Evolutionary conservation across 2,329 filamentous ascomycete genomes (phyloP).

Genomic region (Arthrobotrys pseudoclavata): DNA sequence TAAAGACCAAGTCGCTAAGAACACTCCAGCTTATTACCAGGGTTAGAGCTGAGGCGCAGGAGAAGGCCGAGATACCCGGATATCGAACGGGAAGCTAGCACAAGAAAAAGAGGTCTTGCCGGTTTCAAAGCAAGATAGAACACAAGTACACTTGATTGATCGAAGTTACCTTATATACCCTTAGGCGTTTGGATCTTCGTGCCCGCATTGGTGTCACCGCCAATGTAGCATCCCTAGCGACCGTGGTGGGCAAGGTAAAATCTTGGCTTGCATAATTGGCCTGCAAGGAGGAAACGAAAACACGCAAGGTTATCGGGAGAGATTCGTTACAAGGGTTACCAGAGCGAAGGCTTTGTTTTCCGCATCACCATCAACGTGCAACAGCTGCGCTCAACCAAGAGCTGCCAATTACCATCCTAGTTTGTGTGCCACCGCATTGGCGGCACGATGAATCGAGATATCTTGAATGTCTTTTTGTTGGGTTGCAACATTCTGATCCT

Average conservation of each 20-base stretch:
- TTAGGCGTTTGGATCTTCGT: constrained; percentile 18
- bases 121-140: constrained; percentile 9
- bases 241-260: constrained; percentile 1
- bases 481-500: constrained; percentile 37
- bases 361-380: constrained; percentile 1
- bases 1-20: constrained; percentile 22
- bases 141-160: constrained; percentile 26
- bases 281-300: constrained; percentile 47
- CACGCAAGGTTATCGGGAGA: constrained; percentile 37
- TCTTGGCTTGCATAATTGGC: constrained; percentile 51
- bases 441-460: constrained; percentile 17
- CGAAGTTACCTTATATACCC: constrained; percentile 14
- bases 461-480: constrained; percentile 37
- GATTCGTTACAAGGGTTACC: constrained; percentile 11
- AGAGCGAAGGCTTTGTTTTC: constrained; percentile 24
- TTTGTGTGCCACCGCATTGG: constrained; percentile 25
- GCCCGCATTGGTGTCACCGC: not conserved
- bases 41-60: constrained; percentile 51
- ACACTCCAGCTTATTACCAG: constrained; percentile 28
- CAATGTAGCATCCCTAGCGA: constrained; percentile 43
- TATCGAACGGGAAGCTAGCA: constrained; percentile 42
- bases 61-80: constrained; percentile 51
- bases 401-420: not conserved
- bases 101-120: constrained; percentile 10
- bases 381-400: not conserved